Evolutionary conservation across 2,329 filamentous ascomycete species (phyloP), one percentile per base, ranked within the genome.

Genomic region (Botryotinia calthae): DNA sequence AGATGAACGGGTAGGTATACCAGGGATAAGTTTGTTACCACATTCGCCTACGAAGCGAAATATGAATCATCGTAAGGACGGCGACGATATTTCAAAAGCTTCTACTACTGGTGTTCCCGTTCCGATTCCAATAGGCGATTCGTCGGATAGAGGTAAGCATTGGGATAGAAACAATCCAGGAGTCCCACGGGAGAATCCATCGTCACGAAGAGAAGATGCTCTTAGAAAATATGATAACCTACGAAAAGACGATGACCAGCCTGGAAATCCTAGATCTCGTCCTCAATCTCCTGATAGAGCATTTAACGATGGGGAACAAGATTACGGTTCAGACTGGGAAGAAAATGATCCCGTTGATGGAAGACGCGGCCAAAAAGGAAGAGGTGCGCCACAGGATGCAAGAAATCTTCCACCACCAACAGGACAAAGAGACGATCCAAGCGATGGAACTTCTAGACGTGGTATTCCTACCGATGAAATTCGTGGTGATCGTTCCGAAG

Each of bases 31-130:
- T n/a, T 28, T 14, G 37, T n/a, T n/a, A 20, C 61, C 61, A 12
- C 37, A 63, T 63, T 65, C 63, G 22, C 63, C 63, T 25, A 65
- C 63, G 3, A 65, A 42, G 31, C 40, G 63, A 16, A 31, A 65
- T 65, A 22, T 65, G 25, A 65, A 65, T 44, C 37, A 63, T 63
- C 61, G 61, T 2, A 40, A 37, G 16, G 61, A 44, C 28, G 37
- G 61, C 37, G 61, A 44, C 25, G 61, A 18, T 63, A n/a, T 63
- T n/a, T n/a, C 40, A 20, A 63, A 63, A 28, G 1, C 25, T 2
- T 63, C 59, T 28, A 63, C 8, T 44, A 42, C 61, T 28, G 61
- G 16, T 12, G 37, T 42, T 18, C 61, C 37, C 2, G 25, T n/a
- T 63, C 37, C 61, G 1, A 18, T 40, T 62, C 34, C 59, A 16